phyloP scores from a whole-genome alignment of 495 filamentous ascomycete species.

The Thermochaetoides thermophila region DNA sequence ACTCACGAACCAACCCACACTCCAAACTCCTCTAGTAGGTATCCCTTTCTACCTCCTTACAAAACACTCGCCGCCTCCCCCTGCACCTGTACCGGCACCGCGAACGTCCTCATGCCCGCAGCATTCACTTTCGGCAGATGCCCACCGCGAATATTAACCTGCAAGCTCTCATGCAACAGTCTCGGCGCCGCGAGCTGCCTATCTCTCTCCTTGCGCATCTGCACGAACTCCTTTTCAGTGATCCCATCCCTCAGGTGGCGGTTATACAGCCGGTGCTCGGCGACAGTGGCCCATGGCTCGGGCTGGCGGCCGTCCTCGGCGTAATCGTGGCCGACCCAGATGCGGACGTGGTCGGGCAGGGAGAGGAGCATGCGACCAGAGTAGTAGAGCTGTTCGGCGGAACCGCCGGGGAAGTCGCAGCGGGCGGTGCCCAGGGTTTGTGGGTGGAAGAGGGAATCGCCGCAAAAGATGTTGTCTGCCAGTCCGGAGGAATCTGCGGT shows the following conservation, averaged over 20 bases:
- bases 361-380: slow-evolving; percentile 32
- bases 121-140: slow-evolving; percentile 24
- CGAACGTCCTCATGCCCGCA: slow-evolving; percentile 24
- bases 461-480: slow-evolving; percentile 42
- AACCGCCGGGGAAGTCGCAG: slow-evolving; percentile 46
- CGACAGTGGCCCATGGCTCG: slow-evolving; percentile 32
- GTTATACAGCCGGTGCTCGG: slow-evolving; percentile 33
- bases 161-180: slow-evolving; percentile 40
- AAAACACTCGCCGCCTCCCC: too few species aligned
- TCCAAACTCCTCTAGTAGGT: too few species aligned
- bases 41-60: too few species aligned
- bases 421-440: slow-evolving; percentile 44
- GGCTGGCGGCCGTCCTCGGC: slow-evolving; percentile 20
- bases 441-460: slow-evolving; percentile 44
- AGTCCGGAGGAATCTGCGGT: too few species aligned
- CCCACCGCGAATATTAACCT: slow-evolving; percentile 45
- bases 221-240: slow-evolving; percentile 34
- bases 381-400: slow-evolving; percentile 26
- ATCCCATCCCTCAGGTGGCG: slow-evolving; percentile 34
- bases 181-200: slow-evolving; percentile 29
- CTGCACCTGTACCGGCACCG: slow-evolving; percentile 27
- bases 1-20: too few species aligned
- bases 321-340: slow-evolving; percentile 41
- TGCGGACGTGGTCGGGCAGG: slow-evolving; percentile 30
- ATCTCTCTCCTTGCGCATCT: slow-evolving; percentile 33